Evolutionary conservation across 129 eudicot genomes (phyloP), one percentile per base, ranked within the genome.

Genomic region (Calendula officinalis): DNA sequence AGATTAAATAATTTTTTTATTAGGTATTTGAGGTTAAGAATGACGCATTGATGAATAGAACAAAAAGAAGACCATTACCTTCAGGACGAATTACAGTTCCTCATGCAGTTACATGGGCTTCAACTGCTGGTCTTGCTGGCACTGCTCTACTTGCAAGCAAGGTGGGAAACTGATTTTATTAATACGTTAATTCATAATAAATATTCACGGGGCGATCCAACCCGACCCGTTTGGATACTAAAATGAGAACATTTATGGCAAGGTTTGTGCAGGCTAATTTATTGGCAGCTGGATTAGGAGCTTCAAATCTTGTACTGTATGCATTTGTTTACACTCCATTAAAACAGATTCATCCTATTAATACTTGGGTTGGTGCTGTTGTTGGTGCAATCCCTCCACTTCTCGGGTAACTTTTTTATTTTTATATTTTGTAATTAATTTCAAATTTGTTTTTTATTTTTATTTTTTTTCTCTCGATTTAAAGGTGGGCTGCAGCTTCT

Each of bases 341-440:
- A 70, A 91, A 91, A 85, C 98, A 91, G 82, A 88, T 91, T 57
- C 98, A 91, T 77, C 96, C 96, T 9, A 77, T 88, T 13, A 91
- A 91, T 76, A 91, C 98, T 30, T 91, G 98, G 98, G 96, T 91
- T 60, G 98, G 98, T 30, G 98, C 98, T 65, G 81, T 91, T 76
- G 98, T 91, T 55, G 98, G 98, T 79, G 96, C 98, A 62, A 91
- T 91, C 73, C 98, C 98, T 37, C 98, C 98, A 48, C 96, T 91
- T 69, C 94, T 91, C 30, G 98, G 98, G 98, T 91, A 83, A 80
- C 43, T 4, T 46, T 68, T 62, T 66, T 9, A 52, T 51, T 57
- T 14, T 3, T 53, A 36, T n/a, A n/a, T n/a, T n/a, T n/a, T n/a
- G n/a, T n/a, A n/a, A n/a, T n/a, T n/a, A n/a, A n/a, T n/a, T n/a